A percentile compares a stretch with the other conserved stretches of the same genome.
Evolutionary conservation across 2,329 filamentous ascomycete species (phyloP).

Genomic region (Chaetomium olivaceum): DNA sequence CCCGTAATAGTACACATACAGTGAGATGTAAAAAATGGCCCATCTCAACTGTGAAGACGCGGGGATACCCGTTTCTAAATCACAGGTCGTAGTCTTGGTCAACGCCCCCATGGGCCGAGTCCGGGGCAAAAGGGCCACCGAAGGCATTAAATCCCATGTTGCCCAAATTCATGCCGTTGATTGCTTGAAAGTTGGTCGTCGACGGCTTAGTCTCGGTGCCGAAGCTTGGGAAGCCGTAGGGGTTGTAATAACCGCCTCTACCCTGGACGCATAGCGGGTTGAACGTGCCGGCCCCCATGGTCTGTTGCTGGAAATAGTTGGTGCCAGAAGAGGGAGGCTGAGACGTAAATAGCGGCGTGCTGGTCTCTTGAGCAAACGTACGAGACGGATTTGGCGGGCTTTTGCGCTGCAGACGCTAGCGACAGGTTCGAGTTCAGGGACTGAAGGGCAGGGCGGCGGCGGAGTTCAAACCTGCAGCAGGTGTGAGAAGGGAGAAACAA

Average conservation of each 20-base stretch:
- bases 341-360: slow-evolving; percentile 16
- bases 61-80: not conserved
- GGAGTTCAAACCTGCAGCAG: slow-evolving; percentile 27
- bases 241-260: slow-evolving; percentile 22
- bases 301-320: slow-evolving; percentile 27
- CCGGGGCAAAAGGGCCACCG: slow-evolving; percentile 18
- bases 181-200: slow-evolving; percentile 23
- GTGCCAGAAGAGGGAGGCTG: slow-evolving; percentile 22
- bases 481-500: slow-evolving; percentile 21
- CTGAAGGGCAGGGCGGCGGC: slow-evolving; percentile 30
- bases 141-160: slow-evolving; percentile 27
- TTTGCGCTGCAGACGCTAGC: slow-evolving; percentile 16
- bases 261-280: slow-evolving; percentile 30
- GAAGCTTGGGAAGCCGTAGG: slow-evolving; percentile 25
- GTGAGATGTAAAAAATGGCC: slow-evolving; percentile 6
- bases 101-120: slow-evolving; percentile 22
- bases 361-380: slow-evolving; percentile 21
- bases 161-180: slow-evolving; percentile 27
- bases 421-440: slow-evolving; percentile 26
- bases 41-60: not conserved
- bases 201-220: slow-evolving; percentile 28
- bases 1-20: slow-evolving; percentile 13
- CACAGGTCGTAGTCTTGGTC: slow-evolving; percentile 29
- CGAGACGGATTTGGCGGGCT: slow-evolving; percentile 20
- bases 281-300: slow-evolving; percentile 18